A percentile compares a stretch with the other conserved stretches of the same genome.
Evolutionary conservation across 495 filamentous ascomycete species (phyloP).

Genomic region (Oidiodendron maius): DNA sequence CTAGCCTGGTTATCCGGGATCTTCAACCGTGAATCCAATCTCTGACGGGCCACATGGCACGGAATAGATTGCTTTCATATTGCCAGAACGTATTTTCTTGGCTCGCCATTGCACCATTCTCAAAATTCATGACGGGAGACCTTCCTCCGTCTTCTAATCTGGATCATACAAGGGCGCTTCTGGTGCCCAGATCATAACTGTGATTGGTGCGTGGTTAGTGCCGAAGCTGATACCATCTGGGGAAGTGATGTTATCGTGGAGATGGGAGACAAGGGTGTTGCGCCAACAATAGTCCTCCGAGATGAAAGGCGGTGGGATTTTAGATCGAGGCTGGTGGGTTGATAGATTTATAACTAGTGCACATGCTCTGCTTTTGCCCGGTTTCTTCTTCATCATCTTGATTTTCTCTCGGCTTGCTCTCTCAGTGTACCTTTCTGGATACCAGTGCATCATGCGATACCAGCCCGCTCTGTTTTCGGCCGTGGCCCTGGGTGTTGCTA

Average conservation of each 20-base stretch:
- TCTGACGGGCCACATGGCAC: constrained; percentile 11
- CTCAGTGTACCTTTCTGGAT: neutral
- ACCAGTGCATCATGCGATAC: constrained; percentile 5
- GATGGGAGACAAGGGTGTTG: neutral
- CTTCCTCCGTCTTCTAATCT: neutral
- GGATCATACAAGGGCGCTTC: neutral
- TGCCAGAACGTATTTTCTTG: neutral
- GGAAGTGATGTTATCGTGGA: neutral
- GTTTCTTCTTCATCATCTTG: neutral
- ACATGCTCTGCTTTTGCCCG: neutral
- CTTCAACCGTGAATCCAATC: neutral
- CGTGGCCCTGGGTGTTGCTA: constrained; percentile 28
- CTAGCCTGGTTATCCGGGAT: neutral
- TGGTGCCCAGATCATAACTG: neutral
- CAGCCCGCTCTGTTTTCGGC: constrained; percentile 1
- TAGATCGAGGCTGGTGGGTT: no score
- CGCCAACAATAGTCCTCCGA: no score
- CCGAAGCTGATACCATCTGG: neutral
- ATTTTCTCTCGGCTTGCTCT: neutral
- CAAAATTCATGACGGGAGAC: neutral
- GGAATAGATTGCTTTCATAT: constrained; percentile 15
- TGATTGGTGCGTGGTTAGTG: neutral
- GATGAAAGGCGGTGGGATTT: no score
- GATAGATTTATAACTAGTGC: neutral
- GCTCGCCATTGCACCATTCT: neutral